A percentile compares a stretch with the other conserved stretches of the same genome.
Evolutionary conservation across 2,329 filamentous ascomycete species (phyloP).

Genomic region (Daldinia eschscholtzii): DNA sequence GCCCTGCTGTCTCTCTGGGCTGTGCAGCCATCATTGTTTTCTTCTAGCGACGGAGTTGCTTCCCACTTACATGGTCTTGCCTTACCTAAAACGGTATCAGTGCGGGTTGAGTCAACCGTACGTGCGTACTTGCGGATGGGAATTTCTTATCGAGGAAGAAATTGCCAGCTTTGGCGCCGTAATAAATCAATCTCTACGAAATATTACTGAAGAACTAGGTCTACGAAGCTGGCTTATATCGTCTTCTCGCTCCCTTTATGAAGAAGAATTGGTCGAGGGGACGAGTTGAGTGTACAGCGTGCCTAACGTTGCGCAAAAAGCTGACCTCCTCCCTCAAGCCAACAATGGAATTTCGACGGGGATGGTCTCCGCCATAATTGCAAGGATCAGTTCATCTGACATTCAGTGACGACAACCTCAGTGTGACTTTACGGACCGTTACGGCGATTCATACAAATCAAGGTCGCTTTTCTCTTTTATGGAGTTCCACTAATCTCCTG

Average conservation of each 20-base stretch:
- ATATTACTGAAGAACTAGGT: constrained; percentile 10
- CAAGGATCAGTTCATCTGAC: constrained; percentile 45
- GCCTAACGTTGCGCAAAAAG: constrained; percentile 47
- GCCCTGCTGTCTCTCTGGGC: constrained; percentile 14
- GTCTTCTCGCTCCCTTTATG: constrained; percentile 6
- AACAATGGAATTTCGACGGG: constrained; percentile 48
- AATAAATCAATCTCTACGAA: neutral
- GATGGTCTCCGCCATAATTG: constrained; percentile 47
- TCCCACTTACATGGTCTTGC: constrained; percentile 43
- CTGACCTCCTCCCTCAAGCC: constrained; percentile 23
- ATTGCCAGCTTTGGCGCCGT: constrained; percentile 1
- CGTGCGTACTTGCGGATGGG: constrained; percentile 19
- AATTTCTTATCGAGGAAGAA: constrained; percentile 11
- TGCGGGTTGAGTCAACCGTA: constrained; percentile 29
- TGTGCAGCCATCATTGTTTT: constrained; percentile 18
- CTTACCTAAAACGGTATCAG: constrained; percentile 47
- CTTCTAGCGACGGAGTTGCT: constrained; percentile 27
- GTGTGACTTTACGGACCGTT: constrained; percentile 18
- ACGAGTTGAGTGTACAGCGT: constrained; percentile 35
- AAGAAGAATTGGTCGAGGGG: constrained; percentile 17
- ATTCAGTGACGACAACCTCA: constrained; percentile 44
- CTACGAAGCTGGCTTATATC: constrained; percentile 12
- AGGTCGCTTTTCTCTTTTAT: neutral
- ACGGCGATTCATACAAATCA: constrained; percentile 16
- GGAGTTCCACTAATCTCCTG: neutral